Conservation (phyloP, 768 basidiomycete genomes). For the Psilocybe azurescens region DNA sequence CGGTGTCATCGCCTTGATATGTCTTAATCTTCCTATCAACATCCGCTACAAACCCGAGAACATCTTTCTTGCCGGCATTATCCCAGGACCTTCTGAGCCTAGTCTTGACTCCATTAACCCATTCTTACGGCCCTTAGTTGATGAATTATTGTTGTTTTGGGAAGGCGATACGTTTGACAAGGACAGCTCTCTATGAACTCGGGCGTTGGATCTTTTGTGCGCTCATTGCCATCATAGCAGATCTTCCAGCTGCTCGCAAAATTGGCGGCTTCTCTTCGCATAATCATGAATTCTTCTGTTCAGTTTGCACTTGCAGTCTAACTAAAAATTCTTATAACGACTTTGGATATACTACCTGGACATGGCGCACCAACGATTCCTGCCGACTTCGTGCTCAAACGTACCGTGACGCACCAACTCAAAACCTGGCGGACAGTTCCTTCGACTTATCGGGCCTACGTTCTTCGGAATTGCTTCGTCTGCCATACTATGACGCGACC, state of each 20-base stretch:
- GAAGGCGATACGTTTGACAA: constrained; percentile 2
- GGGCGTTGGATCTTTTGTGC: constrained; percentile 28
- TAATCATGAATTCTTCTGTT: constrained; percentile 16
- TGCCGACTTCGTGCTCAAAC: too few relatives aligned
- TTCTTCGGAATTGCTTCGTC: too few relatives aligned
- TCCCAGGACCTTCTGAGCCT: constrained; percentile 35
- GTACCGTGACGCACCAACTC: too few relatives aligned
- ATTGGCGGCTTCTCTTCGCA: constrained; percentile 21
- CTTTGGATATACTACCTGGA: constrained; percentile 18
- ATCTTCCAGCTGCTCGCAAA: constrained; percentile 39
- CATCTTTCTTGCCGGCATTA: constrained; percentile 34
- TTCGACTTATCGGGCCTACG: too few relatives aligned
- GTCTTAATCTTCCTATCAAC: constrained; percentile 37
- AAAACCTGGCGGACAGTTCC: too few relatives aligned
- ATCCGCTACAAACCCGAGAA: constrained; percentile 37
- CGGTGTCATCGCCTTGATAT: constrained; percentile 36
- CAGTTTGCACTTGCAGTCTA: constrained; percentile 16
- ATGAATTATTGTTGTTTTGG: constrained; percentile 24
- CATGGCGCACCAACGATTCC: too few relatives aligned
- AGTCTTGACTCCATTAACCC: constrained; percentile 32
- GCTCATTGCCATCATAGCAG: constrained; percentile 34
- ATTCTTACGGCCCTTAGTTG: constrained; percentile 33
- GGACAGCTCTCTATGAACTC: constrained; percentile 1
- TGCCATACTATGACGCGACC: too few relatives aligned
- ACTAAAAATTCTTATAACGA: constrained; percentile 18